A percentile compares a stretch with the other conserved stretches of the same genome.
Conservation (phyloP, 2,329 filamentous ascomycete genomes). For the Pseudocercospora crystallina region DNA sequence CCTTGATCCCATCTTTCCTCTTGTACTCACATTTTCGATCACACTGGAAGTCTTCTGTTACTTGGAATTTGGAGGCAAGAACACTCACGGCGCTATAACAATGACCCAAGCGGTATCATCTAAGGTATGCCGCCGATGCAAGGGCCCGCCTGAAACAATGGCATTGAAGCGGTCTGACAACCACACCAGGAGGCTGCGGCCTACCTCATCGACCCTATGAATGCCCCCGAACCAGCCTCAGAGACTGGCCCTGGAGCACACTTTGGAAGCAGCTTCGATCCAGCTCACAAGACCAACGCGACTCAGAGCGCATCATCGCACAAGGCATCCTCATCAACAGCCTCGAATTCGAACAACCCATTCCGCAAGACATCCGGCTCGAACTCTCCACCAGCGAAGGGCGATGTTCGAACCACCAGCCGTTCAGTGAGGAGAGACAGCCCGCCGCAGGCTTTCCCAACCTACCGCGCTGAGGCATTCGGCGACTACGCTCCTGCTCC, state of each 20-base stretch:
- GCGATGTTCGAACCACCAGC: slow-evolving; percentile 6
- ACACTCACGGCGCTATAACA: too few relatives aligned
- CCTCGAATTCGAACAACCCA: slow-evolving; percentile 45
- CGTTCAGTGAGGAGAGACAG: slow-evolving; percentile 35
- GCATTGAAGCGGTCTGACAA: slow-evolving; percentile 20
- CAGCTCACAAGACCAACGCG: slow-evolving; percentile 27
- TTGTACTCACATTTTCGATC: too few relatives aligned
- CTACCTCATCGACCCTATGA: slow-evolving; percentile 69
- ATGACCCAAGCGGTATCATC: slow-evolving; percentile 21
- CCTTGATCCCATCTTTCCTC: too few relatives aligned
- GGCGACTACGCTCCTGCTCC: slow-evolving; percentile 28
- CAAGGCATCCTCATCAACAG: slow-evolving; percentile 30
- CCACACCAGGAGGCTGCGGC: slow-evolving; percentile 55
- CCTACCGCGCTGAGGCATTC: slow-evolving; percentile 48
- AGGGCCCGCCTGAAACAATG: slow-evolving; percentile 13
- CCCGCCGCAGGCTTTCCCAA: slow-evolving; percentile 48
- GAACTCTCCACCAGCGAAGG: slow-evolving; percentile 9
- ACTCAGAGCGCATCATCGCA: slow-evolving; percentile 33
- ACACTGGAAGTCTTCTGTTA: too few relatives aligned
- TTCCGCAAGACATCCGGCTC: slow-evolving; percentile 35
- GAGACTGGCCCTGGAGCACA: slow-evolving; percentile 65
- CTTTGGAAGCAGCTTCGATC: slow-evolving; percentile 50
- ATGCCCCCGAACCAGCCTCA: slow-evolving; percentile 65
- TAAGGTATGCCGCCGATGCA: slow-evolving; percentile 18
- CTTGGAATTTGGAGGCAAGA: too few relatives aligned